These are phyloP conservation scores for Mycena chlorophos DNA, from an alignment of 768 basidiomycete genomes.

Conservation along the genomic window DNA sequence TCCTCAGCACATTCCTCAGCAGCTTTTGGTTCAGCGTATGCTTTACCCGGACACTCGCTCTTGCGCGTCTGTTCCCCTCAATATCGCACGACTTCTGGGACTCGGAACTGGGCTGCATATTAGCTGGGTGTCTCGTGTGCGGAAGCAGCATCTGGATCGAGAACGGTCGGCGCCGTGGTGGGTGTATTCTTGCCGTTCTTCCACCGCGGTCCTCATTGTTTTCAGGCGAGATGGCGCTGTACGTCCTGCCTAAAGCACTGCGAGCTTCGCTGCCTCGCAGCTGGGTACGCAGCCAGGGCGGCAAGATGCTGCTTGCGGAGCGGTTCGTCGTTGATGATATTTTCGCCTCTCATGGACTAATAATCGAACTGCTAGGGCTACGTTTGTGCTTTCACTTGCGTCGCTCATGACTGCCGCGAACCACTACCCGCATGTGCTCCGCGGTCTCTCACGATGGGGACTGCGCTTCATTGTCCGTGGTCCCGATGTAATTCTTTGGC, in stretches of 20 bases:
- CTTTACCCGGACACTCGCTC: constrained; percentile 60
- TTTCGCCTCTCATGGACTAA: not conserved
- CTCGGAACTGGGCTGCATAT: constrained; percentile 66
- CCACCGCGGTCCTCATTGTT: too few species aligned
- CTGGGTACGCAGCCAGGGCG: constrained; percentile 49
- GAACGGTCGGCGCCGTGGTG: constrained; percentile 63
- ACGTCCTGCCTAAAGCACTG: constrained; percentile 72
- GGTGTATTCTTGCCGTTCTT: too few species aligned
- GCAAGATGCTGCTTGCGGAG: constrained; percentile 47
- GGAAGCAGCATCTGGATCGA: constrained; percentile 81
- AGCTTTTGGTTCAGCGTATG: constrained; percentile 74
- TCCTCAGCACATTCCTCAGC: constrained; percentile 71
- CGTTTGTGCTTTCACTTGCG: constrained; percentile 64
- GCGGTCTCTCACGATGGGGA: constrained; percentile 75
- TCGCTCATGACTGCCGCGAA: constrained; percentile 62
- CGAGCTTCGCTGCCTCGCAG: constrained; percentile 59
- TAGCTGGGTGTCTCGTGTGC: constrained; percentile 68
- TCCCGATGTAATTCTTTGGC: constrained; percentile 55
- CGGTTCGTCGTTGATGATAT: constrained; percentile 42
- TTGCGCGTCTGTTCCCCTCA: constrained; percentile 62
- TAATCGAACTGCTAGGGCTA: constrained; percentile 25
- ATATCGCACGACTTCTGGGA: constrained; percentile 82
- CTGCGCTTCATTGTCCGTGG: constrained; percentile 66
- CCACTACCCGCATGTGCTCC: constrained; percentile 62
- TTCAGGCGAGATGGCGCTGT: constrained; percentile 81